Evolutionary conservation across 306 rosid species (phyloP), one percentile per base, ranked within the genome.

Genomic region (Herpetospermum pedunculosum): DNA sequence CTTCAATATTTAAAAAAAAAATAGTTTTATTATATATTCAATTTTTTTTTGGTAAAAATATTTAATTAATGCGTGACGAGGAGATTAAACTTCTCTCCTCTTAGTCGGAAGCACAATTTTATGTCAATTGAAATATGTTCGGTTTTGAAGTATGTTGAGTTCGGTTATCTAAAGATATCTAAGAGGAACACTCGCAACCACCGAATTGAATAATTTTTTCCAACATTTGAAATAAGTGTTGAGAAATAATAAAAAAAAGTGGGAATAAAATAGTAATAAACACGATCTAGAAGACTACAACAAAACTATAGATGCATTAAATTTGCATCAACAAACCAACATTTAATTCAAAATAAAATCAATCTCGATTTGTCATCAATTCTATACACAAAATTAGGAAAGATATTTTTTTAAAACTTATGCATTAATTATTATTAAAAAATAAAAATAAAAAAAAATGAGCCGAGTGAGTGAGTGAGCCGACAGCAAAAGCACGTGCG

Each of bases 401-500:
- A 23, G 6, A 25, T 21, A 25, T 26, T 29, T 60, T 8, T 60
- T 16, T 18, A 30, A 37, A 1, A 37, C 3, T 38, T 19, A 38
- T 63, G 44, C 59, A 59, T 34, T 29, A 25, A 54, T n/a, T n/a
- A 53, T 8, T 44, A 44, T 41, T 41, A 43, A 12, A 43, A 43
- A 43, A 12, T 11, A 1, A 43, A 9, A 1, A 1, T 8, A 12
- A 2, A 40, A 65, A 19, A 65, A 21, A 65, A 62, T 65, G 19
- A 65, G 38, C 23, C 14, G 38, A 30, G 21, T 14, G 19, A 67
- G 19, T 35, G 47, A 68, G 54, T 6, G 73, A 68, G 54, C 73
- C 73, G 73, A 68, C 38, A 68, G 37, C 0, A 43, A 7, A 34
- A 41, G 72, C 72, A 65, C 72, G 72, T 65, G 52, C 50, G 72